Conservation (phyloP, 176 grass and related monocot genomes). For the Elymus sibiricus region DNA sequence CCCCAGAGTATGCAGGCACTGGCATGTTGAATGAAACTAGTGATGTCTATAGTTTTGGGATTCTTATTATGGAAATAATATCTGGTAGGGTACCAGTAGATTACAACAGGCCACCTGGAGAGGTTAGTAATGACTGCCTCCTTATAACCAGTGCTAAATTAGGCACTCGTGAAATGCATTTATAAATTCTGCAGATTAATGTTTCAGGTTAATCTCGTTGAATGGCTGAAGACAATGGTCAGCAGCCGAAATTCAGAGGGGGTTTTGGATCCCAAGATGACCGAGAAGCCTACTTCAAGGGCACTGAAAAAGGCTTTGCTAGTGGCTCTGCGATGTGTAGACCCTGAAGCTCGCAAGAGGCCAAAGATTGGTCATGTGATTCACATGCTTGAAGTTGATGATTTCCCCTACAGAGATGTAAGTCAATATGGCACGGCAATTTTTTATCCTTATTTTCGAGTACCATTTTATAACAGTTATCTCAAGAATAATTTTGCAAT, state of each 20-base stretch:
- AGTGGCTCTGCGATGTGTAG: conserved; percentile 86
- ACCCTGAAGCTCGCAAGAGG: conserved; percentile 94
- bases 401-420: conserved; percentile 99
- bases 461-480: neutral
- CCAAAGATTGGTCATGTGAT: conserved; percentile 96
- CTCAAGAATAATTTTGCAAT: neutral
- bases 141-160: neutral
- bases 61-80: conserved; percentile 98
- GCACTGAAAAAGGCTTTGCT: conserved; percentile 85
- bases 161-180: conserved; percentile 14
- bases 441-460: neutral
- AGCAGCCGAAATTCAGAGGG: conserved; percentile 93
- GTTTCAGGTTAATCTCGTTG: conserved; percentile 93
- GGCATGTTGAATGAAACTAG: conserved; percentile 98
- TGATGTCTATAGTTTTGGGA: conserved; percentile 97
- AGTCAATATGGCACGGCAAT: conserved; percentile 8
- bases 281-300: conserved; percentile 79
- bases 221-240: conserved; percentile 95
- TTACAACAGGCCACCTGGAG: conserved; percentile 83
- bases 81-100: conserved; percentile 86
- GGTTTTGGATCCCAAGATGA: conserved; percentile 96
- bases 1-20: conserved; percentile 94
- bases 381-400: conserved; percentile 99
- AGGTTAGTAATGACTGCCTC: conserved; percentile 52
- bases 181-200: neutral